A percentile compares a stretch with the other conserved stretches of the same genome.
Conservation (phyloP, 108 stramenopile species). For the Chaetoceros muelleri region DNA sequence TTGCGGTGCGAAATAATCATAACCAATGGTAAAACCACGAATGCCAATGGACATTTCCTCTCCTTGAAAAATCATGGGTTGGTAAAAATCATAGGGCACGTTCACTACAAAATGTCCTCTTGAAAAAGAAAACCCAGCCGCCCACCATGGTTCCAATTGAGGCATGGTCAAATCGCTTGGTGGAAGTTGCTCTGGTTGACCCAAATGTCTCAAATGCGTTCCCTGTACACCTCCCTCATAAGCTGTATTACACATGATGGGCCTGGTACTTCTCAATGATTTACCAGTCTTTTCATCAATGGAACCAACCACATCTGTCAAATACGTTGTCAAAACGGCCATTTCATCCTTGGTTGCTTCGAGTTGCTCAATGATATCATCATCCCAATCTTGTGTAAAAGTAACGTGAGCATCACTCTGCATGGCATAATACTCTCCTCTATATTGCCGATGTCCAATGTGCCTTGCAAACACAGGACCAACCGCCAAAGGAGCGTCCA, state of each 20-base stretch:
- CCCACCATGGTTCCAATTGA: constrained; percentile 84
- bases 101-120: constrained; percentile 80
- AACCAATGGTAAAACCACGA: constrained; percentile 80
- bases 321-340: constrained; percentile 85
- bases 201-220: constrained; percentile 70
- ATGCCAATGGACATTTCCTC: constrained; percentile 83
- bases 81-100: constrained; percentile 19
- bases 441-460: constrained; percentile 78
- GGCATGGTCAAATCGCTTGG: constrained; percentile 61
- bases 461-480: constrained; percentile 88
- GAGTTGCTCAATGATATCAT: constrained; percentile 73
- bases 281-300: constrained; percentile 50
- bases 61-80: constrained; percentile 78
- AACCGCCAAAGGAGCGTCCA: constrained; percentile 68
- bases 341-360: constrained; percentile 77
- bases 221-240: constrained; percentile 74
- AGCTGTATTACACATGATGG: constrained; percentile 82
- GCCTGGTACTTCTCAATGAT: constrained; percentile 53
- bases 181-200: constrained; percentile 65
- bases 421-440: constrained; percentile 92
- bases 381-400: constrained; percentile 85
- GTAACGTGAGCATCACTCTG: constrained; percentile 94
- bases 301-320: constrained; percentile 70
- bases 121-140: constrained; percentile 81
- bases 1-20: constrained; percentile 85